Base-by-base conservation (phyloP, 148 eudicot species). In the Dianthus caryophyllus region DNA sequence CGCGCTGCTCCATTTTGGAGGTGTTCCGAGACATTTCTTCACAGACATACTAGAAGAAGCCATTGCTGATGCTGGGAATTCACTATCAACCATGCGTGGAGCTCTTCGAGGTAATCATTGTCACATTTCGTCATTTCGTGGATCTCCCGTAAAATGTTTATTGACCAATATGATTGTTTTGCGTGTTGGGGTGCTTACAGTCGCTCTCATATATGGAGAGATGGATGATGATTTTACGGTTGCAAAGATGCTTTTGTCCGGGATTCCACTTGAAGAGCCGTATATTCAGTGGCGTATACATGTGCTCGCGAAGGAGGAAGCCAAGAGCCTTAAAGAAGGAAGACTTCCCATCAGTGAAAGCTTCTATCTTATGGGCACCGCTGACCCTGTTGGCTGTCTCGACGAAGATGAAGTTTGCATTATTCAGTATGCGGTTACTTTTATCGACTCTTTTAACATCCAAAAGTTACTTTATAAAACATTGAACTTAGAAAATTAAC, bases 351-450 rank as follows among this genome's bases (percentile, higher is more conserved):
- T 87, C 21, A 54, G 41, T 29, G 97, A 82, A 61, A 84, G 96
- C 77, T 90, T 72, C 62, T 84, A 86, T 73, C 53, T 94, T 36
- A 94, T 94, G 90, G 98, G 98, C 66, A 94, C 98, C 8, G 76
- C 80, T 67, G 98, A 94, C 69, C 97, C 97, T 4, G 87, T 87
- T 2, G 83, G 82, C 31, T 33, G 73, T 18, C 68, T 93, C 41
- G 72, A 88, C 9, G 64, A 73, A 54, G 71, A 79, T 59, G 82
- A 93, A 93, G 92, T 93, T 71, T 93, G 90, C 57, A 77, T 93
- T 17, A 83, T 93, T 67, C 77, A 81, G 98, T 93, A 84, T 7
- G 51, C 69, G 29, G 41, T 49, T 68, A 48, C 18, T 16, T 56
- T 16, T 9, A 20, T 21, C 22, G 1, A n/a, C 18, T 39, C 18